Percentiles rank a stretch among this genome's conserved stretches.
Conservation (phyloP, 768 basidiomycete genomes). For the Lactarius sp. region DNA sequence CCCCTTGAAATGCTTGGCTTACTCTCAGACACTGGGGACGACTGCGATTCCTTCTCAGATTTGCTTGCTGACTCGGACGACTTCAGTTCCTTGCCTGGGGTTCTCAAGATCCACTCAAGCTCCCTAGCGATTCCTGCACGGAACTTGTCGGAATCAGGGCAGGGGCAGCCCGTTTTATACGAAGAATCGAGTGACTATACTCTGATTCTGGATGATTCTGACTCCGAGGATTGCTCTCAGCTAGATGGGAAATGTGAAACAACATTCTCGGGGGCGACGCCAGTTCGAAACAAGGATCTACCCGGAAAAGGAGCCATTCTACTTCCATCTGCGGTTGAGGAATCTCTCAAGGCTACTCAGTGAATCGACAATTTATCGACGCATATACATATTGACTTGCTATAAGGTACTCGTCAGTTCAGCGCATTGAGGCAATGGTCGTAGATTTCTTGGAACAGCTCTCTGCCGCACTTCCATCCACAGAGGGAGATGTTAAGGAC, state of each 20-base stretch:
- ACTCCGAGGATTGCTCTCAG: not conserved
- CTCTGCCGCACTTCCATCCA: conserved; percentile 15
- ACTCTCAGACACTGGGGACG: not conserved
- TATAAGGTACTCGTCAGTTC: conserved; percentile 1
- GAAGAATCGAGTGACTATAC: not conserved
- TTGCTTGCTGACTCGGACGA: not conserved
- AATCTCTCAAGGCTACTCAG: not conserved
- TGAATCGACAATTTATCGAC: not conserved
- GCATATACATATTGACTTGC: conserved; percentile 1
- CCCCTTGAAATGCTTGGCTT: conserved; percentile 1
- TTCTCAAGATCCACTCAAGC: not conserved
- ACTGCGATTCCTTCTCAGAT: not conserved
- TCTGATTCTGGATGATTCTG: conserved; percentile 4
- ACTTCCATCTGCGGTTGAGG: not conserved
- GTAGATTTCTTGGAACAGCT: conserved; percentile 18
- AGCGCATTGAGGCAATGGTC: conserved; percentile 18
- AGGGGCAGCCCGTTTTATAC: not conserved
- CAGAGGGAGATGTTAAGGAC: conserved; percentile 8
- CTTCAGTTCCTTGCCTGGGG: not conserved
- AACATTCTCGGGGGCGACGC: not conserved
- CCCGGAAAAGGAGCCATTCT: not conserved
- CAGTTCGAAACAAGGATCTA: not conserved
- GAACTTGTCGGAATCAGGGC: not conserved
- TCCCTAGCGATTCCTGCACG: not conserved
- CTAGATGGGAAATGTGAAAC: not conserved